These are phyloP conservation scores for Fusarium sp. DNA, from an alignment of 2,329 filamentous ascomycete species.

Conservation along the genomic window DNA sequence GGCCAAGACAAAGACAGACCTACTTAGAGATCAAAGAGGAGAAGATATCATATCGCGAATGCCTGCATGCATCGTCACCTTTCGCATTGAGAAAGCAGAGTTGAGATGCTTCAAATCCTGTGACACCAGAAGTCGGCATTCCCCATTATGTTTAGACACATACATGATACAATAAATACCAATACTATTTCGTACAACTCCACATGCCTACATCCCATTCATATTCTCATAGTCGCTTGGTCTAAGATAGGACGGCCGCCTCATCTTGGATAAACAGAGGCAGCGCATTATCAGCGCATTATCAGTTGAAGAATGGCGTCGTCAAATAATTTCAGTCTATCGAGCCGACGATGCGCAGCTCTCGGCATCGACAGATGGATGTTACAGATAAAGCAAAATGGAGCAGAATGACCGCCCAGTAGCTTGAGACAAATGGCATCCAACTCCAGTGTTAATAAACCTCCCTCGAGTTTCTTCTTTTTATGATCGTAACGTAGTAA, in stretches of 20 bases:
- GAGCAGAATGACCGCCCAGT: constrained; percentile 24
- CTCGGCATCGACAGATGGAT: constrained; percentile 26
- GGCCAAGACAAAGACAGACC: neutral
- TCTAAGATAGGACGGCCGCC: constrained; percentile 27
- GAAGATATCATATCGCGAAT: neutral
- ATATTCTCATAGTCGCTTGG: constrained; percentile 15
- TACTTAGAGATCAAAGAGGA: no score
- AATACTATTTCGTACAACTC: constrained; percentile 26
- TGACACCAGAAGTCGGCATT: neutral
- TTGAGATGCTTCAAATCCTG: neutral
- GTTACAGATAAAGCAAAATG: constrained; percentile 19
- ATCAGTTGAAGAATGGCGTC: constrained; percentile 28
- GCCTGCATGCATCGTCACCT: neutral
- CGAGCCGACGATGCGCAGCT: constrained; percentile 32
- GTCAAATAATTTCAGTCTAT: constrained; percentile 26
- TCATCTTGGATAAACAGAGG: constrained; percentile 5
- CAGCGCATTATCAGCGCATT: constrained; percentile 2
- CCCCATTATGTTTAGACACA: constrained; percentile 13
- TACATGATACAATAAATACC: constrained; percentile 29
- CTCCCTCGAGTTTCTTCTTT: constrained; percentile 24
- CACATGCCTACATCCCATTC: constrained; percentile 28
- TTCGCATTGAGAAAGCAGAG: neutral
- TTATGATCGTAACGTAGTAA: constrained; percentile 44
- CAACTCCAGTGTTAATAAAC: constrained; percentile 41
- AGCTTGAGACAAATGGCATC: constrained; percentile 40